Evolutionary conservation across 148 eudicot genomes (phyloP), one percentile per base, ranked within the genome.

Genomic region (Selenicereus undatus): DNA sequence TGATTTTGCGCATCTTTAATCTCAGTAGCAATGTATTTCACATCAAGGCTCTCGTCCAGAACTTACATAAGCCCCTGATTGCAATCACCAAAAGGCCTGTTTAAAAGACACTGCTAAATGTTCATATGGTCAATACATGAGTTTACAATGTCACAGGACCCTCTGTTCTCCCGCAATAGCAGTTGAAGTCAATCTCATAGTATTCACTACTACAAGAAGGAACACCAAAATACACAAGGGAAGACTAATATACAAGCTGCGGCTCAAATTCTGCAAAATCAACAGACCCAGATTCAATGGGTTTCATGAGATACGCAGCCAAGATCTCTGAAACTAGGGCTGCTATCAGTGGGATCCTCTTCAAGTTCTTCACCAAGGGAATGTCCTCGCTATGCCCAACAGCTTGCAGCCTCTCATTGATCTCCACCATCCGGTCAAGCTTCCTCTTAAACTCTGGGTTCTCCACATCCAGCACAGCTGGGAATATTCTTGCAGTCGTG

Each of bases 401-500:
- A 4, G 93, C 97, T 17, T 87, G 65, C 36, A 96, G 78, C 85
- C 93, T 82, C 79, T 83, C 58, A 82, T 90, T 92, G 81, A 96
- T 92, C 81, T 42, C 98, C 75, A 90, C 98, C 99, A 96, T 96
- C 76, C 91, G 82, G 62, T 96, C 98, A 77, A 96, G 90, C 91
- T 91, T 93, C 90, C 97, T 90, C 90, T 93, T 91, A 88, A 96
- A 96, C 82, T 96, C 99, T 1, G 98, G 99, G 89, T 96, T 96
- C 89, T 96, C 99, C 86, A 96, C 99, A 71, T 96, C 99, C 74
- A 88, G 86, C 52, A 96, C 99, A 27, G 99, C 99, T 22, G 99
- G 99, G 91, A 96, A 96, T 69, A 96, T 96, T 83, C 99, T 93
- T 13, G 99, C 99, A 27, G 95, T 96, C 18, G 99, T 96, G 82